Evolutionary conservation across 2,329 filamentous ascomycete species (phyloP), one percentile per base, ranked within the genome.

Genomic region (Monosporascus sp.): DNA sequence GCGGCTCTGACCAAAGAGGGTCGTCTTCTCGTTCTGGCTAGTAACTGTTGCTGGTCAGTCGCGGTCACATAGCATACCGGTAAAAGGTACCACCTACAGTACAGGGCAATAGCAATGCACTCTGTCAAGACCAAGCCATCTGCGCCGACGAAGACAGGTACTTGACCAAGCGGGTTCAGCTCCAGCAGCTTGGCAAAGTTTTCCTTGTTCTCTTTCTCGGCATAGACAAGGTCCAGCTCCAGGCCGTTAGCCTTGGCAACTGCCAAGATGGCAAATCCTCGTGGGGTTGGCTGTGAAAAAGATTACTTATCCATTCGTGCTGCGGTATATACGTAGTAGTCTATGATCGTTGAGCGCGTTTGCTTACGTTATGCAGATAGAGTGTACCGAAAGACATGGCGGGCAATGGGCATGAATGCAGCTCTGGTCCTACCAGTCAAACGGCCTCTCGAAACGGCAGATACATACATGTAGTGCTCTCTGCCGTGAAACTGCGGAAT

Each of bases 41-140:
- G 55, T 51, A 28, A 57, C 55, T 57, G 9, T 15, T n/a, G 28
- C 26, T 17, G 26, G 52, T 47, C 20, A 28, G 22, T 28, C 24
- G 31, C 35, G 8, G 22, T 24, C 17, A 38, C 35, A 26, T 47
- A 38, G 46, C 14, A 14, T 41, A 40, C 18, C 31, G 31, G 43
- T 26, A n/a, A n/a, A 20, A 46, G n/a, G 20, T 6, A 18, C 20
- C 14, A 55, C 51, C 1, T 50, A 59, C 57, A 53, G 49, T 59
- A 55, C 18, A 59, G 28, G 24, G 55, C 53, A 37, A 59, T 57
- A 9, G 57, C 49, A 17, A 57, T 54, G 37, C 52, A 58, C 47
- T 60, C 58, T 37, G 50, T 49, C 28, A 58, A 48, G 11, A 58
- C 48, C 37, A 48, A 60, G 35, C 58, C 56, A 28, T 58, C 55